Percentiles rank a stretch among this genome's conserved stretches.
These are phyloP conservation scores for Eremochloa ophiuroides DNA, from an alignment of 176 grass and related monocot species.

Conservation along the genomic window DNA sequence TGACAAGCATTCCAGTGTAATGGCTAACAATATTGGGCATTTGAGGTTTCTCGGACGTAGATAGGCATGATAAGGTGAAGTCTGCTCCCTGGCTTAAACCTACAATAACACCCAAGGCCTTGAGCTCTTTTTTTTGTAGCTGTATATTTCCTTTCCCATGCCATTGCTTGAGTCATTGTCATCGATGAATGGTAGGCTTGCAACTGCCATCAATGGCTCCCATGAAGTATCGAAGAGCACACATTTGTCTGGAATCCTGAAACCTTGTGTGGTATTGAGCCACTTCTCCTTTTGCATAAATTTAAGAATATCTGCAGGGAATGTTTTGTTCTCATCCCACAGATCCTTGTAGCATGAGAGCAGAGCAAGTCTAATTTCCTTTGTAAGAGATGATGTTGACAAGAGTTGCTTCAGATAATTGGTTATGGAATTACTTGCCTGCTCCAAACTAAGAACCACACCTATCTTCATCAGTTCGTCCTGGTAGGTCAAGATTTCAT, in stretches of 20 bases:
- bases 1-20: neutral
- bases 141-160: conserved; percentile 19
- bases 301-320: conserved; percentile 16
- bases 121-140: conserved; percentile 35
- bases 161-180: conserved; percentile 16
- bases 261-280: conserved; percentile 37
- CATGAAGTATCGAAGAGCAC: conserved; percentile 28
- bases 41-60: neutral
- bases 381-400: conserved; percentile 12
- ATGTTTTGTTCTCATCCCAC: neutral
- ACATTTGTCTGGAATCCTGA: conserved; percentile 18
- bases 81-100: conserved; percentile 18
- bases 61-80: conserved; percentile 22
- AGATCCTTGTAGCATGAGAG: conserved; percentile 15
- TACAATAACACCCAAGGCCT: conserved; percentile 24
- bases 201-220: conserved; percentile 30
- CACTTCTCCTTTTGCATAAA: conserved; percentile 27
- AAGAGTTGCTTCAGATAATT: conserved; percentile 7
- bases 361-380: conserved; percentile 24
- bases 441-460: conserved; percentile 8
- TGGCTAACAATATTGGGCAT: neutral
- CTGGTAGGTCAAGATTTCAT: conserved; percentile 26
- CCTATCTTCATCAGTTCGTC: conserved; percentile 29
- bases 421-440: conserved; percentile 23
- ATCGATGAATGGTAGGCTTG: conserved; percentile 45